These are phyloP conservation scores for Podaxis sp. DNA, from an alignment of 768 basidiomycete genomes.

Conservation along the genomic window DNA sequence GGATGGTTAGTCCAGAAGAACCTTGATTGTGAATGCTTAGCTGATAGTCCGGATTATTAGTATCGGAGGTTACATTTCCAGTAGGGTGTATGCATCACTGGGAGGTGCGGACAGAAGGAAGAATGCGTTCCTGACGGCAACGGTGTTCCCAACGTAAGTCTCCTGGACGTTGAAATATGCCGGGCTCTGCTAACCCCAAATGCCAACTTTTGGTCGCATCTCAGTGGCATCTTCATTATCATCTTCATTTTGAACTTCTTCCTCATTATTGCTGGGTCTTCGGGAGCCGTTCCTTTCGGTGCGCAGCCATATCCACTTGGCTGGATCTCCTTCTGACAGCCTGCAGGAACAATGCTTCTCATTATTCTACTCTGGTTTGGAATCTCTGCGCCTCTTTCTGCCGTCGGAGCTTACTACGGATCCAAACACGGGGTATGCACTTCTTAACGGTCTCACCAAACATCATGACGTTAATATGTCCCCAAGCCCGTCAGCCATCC, in stretches of 20 bases:
- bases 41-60: slow-evolving; percentile 34
- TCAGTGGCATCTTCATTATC: slow-evolving; percentile 76
- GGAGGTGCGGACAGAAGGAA: slow-evolving; percentile 77
- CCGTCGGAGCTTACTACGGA: slow-evolving; percentile 85
- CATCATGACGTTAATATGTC: slow-evolving; percentile 12
- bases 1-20: slow-evolving; percentile 55
- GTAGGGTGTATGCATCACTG: slow-evolving; percentile 76
- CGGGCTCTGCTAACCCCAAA: background rate
- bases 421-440: slow-evolving; percentile 77
- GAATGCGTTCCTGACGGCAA: slow-evolving; percentile 86
- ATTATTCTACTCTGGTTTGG: slow-evolving; percentile 91
- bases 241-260: slow-evolving; percentile 93
- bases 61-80: slow-evolving; percentile 87
- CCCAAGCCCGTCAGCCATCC: slow-evolving; percentile 73
- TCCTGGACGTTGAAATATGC: background rate
- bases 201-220: background rate
- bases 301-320: slow-evolving; percentile 17
- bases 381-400: slow-evolving; percentile 87
- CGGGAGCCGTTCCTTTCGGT: slow-evolving; percentile 97
- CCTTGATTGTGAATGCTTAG: background rate
- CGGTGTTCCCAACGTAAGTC: slow-evolving; percentile 80
- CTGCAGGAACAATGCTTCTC: slow-evolving; percentile 75
- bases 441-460: background rate
- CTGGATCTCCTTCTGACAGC: slow-evolving; percentile 3
- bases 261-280: slow-evolving; percentile 80